Evolutionary conservation across 257 asterid genomes (phyloP), one percentile per base, ranked within the genome.

Genomic region (Solanum acaule): DNA sequence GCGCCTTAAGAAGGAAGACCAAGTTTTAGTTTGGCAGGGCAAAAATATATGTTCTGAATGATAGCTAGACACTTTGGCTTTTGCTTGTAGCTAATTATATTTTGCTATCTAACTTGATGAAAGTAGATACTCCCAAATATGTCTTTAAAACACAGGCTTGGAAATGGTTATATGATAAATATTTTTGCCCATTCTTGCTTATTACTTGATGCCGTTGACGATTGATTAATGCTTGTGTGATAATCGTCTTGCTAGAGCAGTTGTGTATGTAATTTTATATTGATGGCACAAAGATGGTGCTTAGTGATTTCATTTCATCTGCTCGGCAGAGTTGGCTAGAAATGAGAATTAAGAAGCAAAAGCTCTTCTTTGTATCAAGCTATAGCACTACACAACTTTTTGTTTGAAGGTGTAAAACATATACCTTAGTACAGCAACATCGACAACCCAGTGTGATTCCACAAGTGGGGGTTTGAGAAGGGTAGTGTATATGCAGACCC

Each of bases 1-100:
- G 93, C 93, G 33, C 90, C 89, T 73, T 46, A 67, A 49, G 71
- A 65, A 16, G 34, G n/a, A 68, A 34, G 35, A 42, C 76, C 49
- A 23, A 78, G 59, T 38, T 38, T 37, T 38, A 27, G 40, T 65
- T 81, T 46, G 68, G 42, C 68, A 27, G 67, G 27, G 40, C 37
- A 78, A 79, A 42, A 27, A 27, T 27, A 44, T 44, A 27, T 44
- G 67, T 44, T 79, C 31, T 18, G 86, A 49, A 22, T 18, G 25
- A 82, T 49, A 18, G 22, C 68, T 82, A 52, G 71, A 10, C n/a
- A 29, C 42, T 82, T 82, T 10, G 71, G 86, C 34, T 49, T 82
- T 82, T 29, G 44, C 86, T 49, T 49, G 68, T 49, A 82, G 22
- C 4, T 29, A 49, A 31, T 20, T 82, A 31, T 81, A 46, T 46